These are phyloP conservation scores for Ciborinia camelliae DNA, from an alignment of 2,329 filamentous ascomycete species.

Conservation along the genomic window DNA sequence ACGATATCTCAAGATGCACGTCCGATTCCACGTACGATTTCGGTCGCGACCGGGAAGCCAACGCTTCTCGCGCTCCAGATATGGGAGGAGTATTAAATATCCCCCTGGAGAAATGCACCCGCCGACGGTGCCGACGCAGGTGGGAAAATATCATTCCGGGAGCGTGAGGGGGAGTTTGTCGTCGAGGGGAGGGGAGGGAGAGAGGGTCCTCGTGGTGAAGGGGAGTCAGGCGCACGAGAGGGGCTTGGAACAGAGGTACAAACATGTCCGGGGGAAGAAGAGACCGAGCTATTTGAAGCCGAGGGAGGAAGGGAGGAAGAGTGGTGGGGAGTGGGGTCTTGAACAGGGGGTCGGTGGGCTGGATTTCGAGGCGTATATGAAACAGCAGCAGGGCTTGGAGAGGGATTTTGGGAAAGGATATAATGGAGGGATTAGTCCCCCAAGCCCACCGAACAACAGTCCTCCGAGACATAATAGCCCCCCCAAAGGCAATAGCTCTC, in stretches of 20 bases:
- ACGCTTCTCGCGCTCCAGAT: neutral
- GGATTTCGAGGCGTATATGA: conserved; percentile 6
- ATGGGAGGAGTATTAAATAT: neutral
- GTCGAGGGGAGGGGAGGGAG: neutral
- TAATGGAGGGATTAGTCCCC: neutral
- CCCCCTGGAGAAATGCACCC: neutral
- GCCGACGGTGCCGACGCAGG: neutral
- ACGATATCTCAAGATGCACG: neutral
- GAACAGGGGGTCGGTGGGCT: neutral
- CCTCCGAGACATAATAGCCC: neutral
- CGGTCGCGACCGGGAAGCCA: neutral
- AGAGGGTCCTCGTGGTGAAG: neutral
- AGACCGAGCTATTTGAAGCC: conserved; percentile 2
- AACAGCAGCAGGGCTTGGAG: conserved; percentile 3
- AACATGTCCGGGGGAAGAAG: neutral
- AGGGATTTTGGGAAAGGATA: conserved; percentile 7
- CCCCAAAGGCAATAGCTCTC: neutral
- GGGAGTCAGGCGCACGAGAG: neutral
- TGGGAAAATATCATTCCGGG: conserved; percentile 8
- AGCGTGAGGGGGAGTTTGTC: conserved; percentile 5
- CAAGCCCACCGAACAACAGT: neutral
- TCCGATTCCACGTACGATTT: too few species aligned
- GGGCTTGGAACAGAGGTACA: conserved; percentile 1
- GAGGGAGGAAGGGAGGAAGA: neutral
- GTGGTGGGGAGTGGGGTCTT: neutral